Conservation (phyloP, 1,284 basidiomycete genomes). For the Leccinum angustisporum region DNA sequence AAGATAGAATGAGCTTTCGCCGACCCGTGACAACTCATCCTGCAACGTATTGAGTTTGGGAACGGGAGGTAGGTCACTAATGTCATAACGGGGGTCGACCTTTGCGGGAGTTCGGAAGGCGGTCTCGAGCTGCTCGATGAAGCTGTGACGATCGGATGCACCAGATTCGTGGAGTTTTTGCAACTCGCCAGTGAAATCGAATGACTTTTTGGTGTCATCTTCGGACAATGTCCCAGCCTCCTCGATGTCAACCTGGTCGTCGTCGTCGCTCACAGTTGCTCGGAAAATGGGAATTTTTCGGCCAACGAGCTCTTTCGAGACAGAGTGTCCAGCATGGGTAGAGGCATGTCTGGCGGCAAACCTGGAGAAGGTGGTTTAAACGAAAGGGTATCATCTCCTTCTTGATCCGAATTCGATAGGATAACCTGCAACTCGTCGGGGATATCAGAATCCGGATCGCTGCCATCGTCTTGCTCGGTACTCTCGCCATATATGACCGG, state of each 20-base stretch:
- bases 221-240: constrained; percentile 43
- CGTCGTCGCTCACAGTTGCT: constrained; percentile 45
- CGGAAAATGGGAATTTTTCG: constrained; percentile 43
- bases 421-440: constrained; percentile 71
- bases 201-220: constrained; percentile 74
- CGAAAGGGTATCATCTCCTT: constrained; percentile 45
- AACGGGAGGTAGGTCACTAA: constrained; percentile 48
- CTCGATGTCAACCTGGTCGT: constrained; percentile 47
- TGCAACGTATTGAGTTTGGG: constrained; percentile 27
- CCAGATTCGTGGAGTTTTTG: constrained; percentile 69
- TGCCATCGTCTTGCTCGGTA: constrained; percentile 45
- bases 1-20: constrained; percentile 24
- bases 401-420: constrained; percentile 49
- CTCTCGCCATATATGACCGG: no score
- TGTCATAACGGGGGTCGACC: constrained; percentile 52
- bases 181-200: constrained; percentile 85
- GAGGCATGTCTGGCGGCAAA: constrained; percentile 41
- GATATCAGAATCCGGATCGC: constrained; percentile 72
- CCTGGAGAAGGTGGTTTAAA: constrained; percentile 42
- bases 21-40: constrained; percentile 27
- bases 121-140: constrained; percentile 78
- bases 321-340: constrained; percentile 30
- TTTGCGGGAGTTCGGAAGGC: constrained; percentile 75
- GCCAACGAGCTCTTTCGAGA: constrained; percentile 21
- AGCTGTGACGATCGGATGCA: constrained; percentile 66